phyloP scores from a whole-genome alignment of 805 yeast genomes.

The Starmerella bombi region DNA sequence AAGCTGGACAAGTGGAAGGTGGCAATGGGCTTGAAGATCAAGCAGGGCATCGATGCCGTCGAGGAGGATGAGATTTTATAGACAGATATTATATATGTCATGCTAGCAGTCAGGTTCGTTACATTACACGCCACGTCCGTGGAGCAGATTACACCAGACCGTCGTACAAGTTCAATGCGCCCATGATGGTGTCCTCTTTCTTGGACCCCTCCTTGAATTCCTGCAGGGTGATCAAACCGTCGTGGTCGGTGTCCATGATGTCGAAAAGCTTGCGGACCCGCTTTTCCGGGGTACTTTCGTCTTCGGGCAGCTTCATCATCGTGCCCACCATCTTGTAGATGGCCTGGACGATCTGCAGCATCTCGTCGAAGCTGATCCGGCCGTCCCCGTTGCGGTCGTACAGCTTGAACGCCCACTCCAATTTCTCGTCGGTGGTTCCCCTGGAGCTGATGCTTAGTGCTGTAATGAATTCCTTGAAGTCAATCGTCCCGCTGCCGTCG shows the following conservation, averaged over 20 bases:
- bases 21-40: conserved; percentile 65
- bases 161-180: conserved; percentile 67
- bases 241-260: conserved; percentile 54
- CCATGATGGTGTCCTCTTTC: conserved; percentile 59
- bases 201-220: conserved; percentile 77
- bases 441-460: conserved; percentile 79
- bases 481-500: conserved; percentile 67
- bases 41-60: conserved; percentile 47
- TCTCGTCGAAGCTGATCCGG: conserved; percentile 57
- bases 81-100: background rate
- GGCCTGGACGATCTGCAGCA: conserved; percentile 65
- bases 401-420: conserved; percentile 77
- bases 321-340: conserved; percentile 93
- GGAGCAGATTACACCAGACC: conserved; percentile 46
- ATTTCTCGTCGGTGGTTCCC: conserved; percentile 71
- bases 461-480: conserved; percentile 82
- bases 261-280: conserved; percentile 72
- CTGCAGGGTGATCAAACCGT: conserved; percentile 58
- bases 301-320: conserved; percentile 77
- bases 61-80: conserved; percentile 49
- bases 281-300: conserved; percentile 82
- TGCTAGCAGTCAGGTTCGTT: too few species aligned
- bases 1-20: conserved; percentile 89
- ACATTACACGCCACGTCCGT: too few species aligned
- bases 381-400: conserved; percentile 80